Base-by-base conservation (phyloP, 768 basidiomycete species). In the Hypsizygus marmoreus region DNA sequence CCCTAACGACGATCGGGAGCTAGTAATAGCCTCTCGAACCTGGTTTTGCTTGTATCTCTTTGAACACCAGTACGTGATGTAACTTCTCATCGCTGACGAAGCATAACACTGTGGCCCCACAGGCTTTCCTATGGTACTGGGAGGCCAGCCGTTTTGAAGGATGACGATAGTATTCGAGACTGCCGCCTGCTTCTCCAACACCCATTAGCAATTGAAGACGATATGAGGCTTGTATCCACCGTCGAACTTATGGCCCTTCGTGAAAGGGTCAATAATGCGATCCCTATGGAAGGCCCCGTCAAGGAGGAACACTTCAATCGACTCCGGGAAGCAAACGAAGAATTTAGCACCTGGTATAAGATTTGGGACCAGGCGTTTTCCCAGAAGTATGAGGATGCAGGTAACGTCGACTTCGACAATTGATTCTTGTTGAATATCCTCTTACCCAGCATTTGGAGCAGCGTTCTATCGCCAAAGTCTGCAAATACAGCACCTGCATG, bases 21-120 rank as follows among this genome's bases (percentile, higher is more conserved):
- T 97, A 19, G 83, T 97, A 31, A 80, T 91, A 42, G 84, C 84
- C 13, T 79, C 91, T 19, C 79, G 94, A 34, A 91, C 86, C 6
- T 97, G 93, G 93, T 93, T 97, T 61, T 92, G 91, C 58, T 73
- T 95, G 12, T 95, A 93, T 61, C 79, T 95, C 28, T 92, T 95
- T 61, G 94, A 95, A 60, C 92, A 95, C 62, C 93, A 95, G 90
- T 93, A 57, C 55, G 88, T 79, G 17, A 17, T 26, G 16, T 43
- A 42, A 35, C 54, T 26, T 34, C 24, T 36, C 13, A 29, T 35
- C 6, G 25, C 43, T 32, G 14, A 11, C 4, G 12, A 25, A 39
- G 17, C 17, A 39, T 22, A 2, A 13, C 13, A 37, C 22, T 13
- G 39, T 28, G 25, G 24, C 24, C 35, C 40, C 34, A 19, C 53